Percentiles rank a stretch among this genome's conserved stretches.
These are phyloP conservation scores for Canavalia ensiformis DNA, from an alignment of 306 rosid genomes.

Conservation along the genomic window DNA sequence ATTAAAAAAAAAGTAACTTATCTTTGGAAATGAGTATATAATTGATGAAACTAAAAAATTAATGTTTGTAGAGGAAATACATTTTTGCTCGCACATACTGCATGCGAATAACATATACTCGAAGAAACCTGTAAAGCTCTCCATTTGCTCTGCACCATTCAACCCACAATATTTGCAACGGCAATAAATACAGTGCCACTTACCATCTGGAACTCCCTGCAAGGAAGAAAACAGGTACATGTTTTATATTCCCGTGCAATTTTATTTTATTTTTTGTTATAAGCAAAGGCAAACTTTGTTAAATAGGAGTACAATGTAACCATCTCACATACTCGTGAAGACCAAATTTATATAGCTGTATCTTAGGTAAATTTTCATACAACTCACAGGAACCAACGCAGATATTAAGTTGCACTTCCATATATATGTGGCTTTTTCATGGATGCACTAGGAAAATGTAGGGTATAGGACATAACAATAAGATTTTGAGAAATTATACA, in stretches of 20 bases:
- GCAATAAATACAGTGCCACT: conserved; percentile 73
- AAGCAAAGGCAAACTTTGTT: neutral
- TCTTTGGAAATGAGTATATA: neutral
- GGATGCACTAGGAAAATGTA: neutral
- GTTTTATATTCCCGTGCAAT: neutral
- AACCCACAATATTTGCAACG: conserved; percentile 78
- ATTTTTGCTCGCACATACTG: conserved; percentile 67
- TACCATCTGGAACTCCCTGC: conserved; percentile 76
- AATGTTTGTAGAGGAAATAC: conserved; percentile 52
- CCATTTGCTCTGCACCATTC: conserved; percentile 38
- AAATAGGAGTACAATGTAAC: neutral
- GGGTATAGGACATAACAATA: too few relatives aligned
- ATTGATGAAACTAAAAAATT: neutral
- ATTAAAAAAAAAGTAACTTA: conserved; percentile 29
- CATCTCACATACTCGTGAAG: too few relatives aligned
- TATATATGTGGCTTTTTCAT: neutral
- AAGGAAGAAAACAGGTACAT: conserved; percentile 28
- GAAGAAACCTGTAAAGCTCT: conserved; percentile 31
- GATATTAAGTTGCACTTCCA: neutral
- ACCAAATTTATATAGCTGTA: too few relatives aligned
- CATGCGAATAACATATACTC: conserved; percentile 50
- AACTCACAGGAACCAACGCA: neutral
- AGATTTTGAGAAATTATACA: too few relatives aligned
- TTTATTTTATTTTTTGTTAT: neutral
- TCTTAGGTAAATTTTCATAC: neutral